Conservation (phyloP, 106 monocot species). For the Dioscorea alata region DNA sequence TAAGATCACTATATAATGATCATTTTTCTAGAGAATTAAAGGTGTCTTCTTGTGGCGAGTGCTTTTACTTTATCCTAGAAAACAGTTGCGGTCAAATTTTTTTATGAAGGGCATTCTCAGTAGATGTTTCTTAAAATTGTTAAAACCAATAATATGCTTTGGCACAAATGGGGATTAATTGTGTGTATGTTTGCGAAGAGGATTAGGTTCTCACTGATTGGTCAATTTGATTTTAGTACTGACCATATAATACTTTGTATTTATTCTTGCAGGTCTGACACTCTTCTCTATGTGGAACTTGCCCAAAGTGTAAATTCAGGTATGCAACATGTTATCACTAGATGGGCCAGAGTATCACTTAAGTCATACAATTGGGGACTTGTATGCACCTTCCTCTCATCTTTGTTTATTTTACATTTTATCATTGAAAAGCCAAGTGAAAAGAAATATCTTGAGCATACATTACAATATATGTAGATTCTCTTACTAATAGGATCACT, state of each 20-base stretch:
- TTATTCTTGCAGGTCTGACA: conserved; percentile 40
- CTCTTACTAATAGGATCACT: too few relatives aligned
- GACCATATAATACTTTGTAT: neutral
- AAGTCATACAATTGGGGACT: conserved; percentile 91
- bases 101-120: too few relatives aligned
- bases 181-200: too few relatives aligned
- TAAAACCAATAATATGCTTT: too few relatives aligned
- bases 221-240: too few relatives aligned
- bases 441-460: too few relatives aligned
- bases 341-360: conserved; percentile 73
- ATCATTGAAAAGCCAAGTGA: too few relatives aligned
- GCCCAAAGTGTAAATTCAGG: conserved; percentile 82
- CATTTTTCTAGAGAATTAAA: conserved; percentile 36
- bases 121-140: too few relatives aligned
- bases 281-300: conserved; percentile 98
- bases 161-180: too few relatives aligned
- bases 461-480: too few relatives aligned
- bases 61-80: neutral
- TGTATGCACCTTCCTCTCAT: conserved; percentile 37
- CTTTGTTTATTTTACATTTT: too few relatives aligned
- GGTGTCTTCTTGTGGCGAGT: conserved; percentile 54
- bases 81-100: neutral
- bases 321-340: conserved; percentile 93
- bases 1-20: conserved; percentile 56
- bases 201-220: too few relatives aligned